Evolutionary conservation across 2,329 filamentous ascomycete genomes (phyloP).

Genomic region (Colletotrichum eremochloae): DNA sequence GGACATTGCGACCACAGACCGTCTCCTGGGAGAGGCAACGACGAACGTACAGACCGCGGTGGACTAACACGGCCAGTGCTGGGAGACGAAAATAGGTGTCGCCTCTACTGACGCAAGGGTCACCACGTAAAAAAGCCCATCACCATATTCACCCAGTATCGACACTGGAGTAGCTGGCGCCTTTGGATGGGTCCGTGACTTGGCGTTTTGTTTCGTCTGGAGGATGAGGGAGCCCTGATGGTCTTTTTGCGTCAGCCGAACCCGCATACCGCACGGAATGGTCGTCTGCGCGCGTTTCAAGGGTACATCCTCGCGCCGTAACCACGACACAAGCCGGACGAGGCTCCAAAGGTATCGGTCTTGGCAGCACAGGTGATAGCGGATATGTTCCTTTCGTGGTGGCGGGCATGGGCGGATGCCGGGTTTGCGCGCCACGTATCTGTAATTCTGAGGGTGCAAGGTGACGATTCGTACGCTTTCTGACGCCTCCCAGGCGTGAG

Average conservation of each 20-base stretch:
- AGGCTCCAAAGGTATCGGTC: neutral
- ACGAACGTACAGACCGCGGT: neutral
- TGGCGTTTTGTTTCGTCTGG: constrained; percentile 39
- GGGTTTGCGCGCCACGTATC: constrained; percentile 24
- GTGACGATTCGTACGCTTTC: constrained; percentile 20
- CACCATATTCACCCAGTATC: neutral
- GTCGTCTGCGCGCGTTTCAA: constrained; percentile 34
- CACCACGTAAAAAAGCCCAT: neutral
- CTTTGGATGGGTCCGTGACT: constrained; percentile 23
- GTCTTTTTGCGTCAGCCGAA: constrained; percentile 15
- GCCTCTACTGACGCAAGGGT: neutral
- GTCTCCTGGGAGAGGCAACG: neutral
- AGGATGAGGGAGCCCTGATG: neutral
- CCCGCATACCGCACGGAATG: constrained; percentile 19
- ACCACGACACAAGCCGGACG: constrained; percentile 15
- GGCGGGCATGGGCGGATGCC: neutral
- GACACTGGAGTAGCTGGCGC: constrained; percentile 6
- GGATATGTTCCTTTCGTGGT: constrained; percentile 4
- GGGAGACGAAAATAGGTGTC: constrained; percentile 11
- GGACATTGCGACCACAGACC: neutral
- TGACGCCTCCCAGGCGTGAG: neutral
- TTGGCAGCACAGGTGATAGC: neutral
- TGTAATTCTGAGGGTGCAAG: neutral
- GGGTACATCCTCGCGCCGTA: constrained; percentile 22
- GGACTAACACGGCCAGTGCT: neutral